phyloP scores from a whole-genome alignment of 441 rosid genomes.

The Kokia cookei region DNA sequence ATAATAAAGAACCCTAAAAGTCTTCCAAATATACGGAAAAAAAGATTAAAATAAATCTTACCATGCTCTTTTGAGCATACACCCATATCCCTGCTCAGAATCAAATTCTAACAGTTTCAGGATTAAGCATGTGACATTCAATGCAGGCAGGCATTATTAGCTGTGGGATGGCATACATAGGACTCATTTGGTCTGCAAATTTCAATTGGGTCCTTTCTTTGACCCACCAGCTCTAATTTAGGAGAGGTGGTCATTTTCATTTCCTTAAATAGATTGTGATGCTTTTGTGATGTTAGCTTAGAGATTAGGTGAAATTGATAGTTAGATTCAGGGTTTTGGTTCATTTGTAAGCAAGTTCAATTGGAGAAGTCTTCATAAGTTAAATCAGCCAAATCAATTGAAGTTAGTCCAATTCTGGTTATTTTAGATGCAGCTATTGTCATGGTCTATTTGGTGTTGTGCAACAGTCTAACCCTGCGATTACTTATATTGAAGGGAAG shows the following conservation, averaged over 20 bases:
- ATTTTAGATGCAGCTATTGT: background rate
- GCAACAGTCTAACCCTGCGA: background rate
- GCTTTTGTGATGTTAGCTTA: background rate
- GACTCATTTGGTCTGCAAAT: slow-evolving; percentile 37
- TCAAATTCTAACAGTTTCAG: slow-evolving; percentile 29
- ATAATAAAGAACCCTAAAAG: no score
- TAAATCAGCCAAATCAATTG: no score
- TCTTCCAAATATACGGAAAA: no score
- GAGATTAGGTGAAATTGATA: background rate
- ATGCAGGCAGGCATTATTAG: slow-evolving; percentile 27
- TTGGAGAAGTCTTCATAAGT: no score
- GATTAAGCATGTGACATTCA: slow-evolving; percentile 52
- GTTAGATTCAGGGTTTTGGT: background rate
- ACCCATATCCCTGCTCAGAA: no score
- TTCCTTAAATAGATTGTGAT: background rate
- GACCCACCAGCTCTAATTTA: slow-evolving; percentile 31
- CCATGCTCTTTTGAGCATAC: no score
- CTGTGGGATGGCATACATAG: slow-evolving; percentile 17
- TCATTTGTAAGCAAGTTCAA: background rate
- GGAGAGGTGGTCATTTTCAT: slow-evolving; percentile 28
- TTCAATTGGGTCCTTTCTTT: slow-evolving; percentile 45
- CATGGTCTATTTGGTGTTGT: background rate
- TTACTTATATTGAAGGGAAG: slow-evolving; percentile 7
- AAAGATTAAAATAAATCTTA: no score
- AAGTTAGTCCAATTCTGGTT: background rate